Conservation (phyloP, 2,329 filamentous ascomycete genomes). For the Fusarium sublunatum region DNA sequence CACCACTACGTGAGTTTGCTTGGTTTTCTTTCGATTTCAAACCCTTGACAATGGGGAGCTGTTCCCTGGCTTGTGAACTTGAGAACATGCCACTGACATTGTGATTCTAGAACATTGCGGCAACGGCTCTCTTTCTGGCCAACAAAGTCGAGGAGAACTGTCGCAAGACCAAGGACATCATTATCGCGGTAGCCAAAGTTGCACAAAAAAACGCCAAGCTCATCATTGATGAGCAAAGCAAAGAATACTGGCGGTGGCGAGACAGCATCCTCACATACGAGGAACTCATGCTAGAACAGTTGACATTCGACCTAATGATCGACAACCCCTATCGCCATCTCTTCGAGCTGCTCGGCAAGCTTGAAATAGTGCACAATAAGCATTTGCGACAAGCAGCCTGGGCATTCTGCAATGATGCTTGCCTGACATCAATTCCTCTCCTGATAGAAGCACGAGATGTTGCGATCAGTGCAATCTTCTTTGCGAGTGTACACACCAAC, state of each 20-base stretch:
- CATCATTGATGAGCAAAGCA: conserved; percentile 94
- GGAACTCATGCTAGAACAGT: conserved; percentile 87
- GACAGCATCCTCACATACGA: conserved; percentile 94
- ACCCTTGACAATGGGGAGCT: not conserved
- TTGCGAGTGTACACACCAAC: conserved; percentile 79
- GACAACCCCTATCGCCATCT: conserved; percentile 89
- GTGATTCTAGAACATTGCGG: conserved; percentile 76
- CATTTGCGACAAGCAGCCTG: conserved; percentile 85
- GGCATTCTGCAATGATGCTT: conserved; percentile 93
- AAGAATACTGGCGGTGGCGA: conserved; percentile 98
- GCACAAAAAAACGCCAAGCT: conserved; percentile 94
- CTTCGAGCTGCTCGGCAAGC: conserved; percentile 80
- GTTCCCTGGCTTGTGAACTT: conserved; percentile 1
- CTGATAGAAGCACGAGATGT: conserved; percentile 83
- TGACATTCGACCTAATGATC: conserved; percentile 94
- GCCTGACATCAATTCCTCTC: conserved; percentile 85
- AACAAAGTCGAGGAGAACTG: conserved; percentile 98
- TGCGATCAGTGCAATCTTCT: conserved; percentile 87
- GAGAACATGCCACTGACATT: conserved; percentile 26
- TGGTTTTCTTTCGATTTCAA: not conserved
- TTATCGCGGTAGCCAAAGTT: conserved; percentile 92
- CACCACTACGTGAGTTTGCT: conserved; percentile 85
- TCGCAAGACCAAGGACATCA: conserved; percentile 93
- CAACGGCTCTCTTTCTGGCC: conserved; percentile 90
- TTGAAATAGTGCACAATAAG: conserved; percentile 82